Base-by-base conservation (phyloP, 169 alveolate genomes). In the Cryptosporidium muris region DNA sequence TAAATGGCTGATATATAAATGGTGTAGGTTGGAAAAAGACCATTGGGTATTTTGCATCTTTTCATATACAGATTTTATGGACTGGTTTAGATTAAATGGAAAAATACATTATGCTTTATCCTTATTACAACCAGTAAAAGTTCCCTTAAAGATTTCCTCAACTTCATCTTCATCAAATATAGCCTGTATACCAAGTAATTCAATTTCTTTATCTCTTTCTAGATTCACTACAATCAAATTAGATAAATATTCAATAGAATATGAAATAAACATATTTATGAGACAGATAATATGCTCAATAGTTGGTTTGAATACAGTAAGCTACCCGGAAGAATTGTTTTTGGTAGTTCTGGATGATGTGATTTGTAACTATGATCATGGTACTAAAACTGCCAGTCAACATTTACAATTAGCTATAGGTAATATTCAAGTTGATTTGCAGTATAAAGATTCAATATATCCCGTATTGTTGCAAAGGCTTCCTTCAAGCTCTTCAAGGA, bases 401-500 rank as follows among this genome's bases (percentile, higher is more conserved):
- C 74, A 74, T 43, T 37, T 74, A 11, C 66, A 74, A n/a, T 43
- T 74, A 25, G 54, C 85, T 2, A 6, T 74, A n/a, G 85, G 74
- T 1, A 47, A 74, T 60, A 42, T 74, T 6, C 52, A 74, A 34
- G 49, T 74, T 8, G 85, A 74, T 45, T 45, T 74, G 5, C 85
- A 74, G 47, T 74, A 74, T 16, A 74, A 62, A 14, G 85, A 74
- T 16, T 58, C 85, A 9, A 56, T 74, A 12, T 74, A 74, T 60
- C 85, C 85, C 3, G 85, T 74, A 47, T 64, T 74, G n/a, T 60
- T 74, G 3, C 85, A 74, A 34, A 74, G 85, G 45, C 12, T 74
- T 3, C 85, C 85, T 7, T 74, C 85, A 58, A 74, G 85, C 63
- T 74, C 85, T 3, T 74, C 85, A 2, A 74, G 85, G 38, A 74